These are phyloP conservation scores for Iberis pinnata DNA, from an alignment of 345 rosid species.

Conservation along the genomic window DNA sequence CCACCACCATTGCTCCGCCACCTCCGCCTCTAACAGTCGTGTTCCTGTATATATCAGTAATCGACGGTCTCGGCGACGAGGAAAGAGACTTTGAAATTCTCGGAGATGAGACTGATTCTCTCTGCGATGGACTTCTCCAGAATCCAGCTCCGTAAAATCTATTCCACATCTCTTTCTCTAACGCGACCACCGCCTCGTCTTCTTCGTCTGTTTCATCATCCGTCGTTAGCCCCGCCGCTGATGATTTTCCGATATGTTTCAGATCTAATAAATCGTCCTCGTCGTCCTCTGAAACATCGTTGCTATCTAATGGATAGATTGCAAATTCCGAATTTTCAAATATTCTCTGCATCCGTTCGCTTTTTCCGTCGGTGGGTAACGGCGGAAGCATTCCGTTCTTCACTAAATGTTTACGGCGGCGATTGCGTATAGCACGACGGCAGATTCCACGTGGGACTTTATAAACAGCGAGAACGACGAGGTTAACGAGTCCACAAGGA, in stretches of 20 bases:
- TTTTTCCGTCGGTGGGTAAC: slow-evolving; percentile 2
- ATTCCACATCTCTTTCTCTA: slow-evolving; percentile 63
- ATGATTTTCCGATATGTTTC: slow-evolving; percentile 19
- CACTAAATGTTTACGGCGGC: slow-evolving; percentile 32
- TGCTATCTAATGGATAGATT: slow-evolving; percentile 30
- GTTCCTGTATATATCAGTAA: slow-evolving; percentile 12
- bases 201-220: too few relatives aligned
- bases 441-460: slow-evolving; percentile 56
- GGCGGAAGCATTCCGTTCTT: slow-evolving; percentile 34
- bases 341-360: slow-evolving; percentile 21
- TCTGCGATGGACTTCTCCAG: slow-evolving; percentile 63
- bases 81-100: slow-evolving; percentile 16
- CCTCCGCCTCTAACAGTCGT: slow-evolving; percentile 4
- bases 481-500: slow-evolving; percentile 48
- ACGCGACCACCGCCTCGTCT: slow-evolving; percentile 36
- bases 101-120: slow-evolving; percentile 30
- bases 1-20: slow-evolving; percentile 11
- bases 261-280: slow-evolving; percentile 18
- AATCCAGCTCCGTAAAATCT: slow-evolving; percentile 55
- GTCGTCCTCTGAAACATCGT: slow-evolving; percentile 20
- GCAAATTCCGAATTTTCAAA: slow-evolving; percentile 33
- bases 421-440: slow-evolving; percentile 36
- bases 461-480: slow-evolving; percentile 46
- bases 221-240: too few relatives aligned
- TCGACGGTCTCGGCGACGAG: slow-evolving; percentile 17